Conservation (phyloP, 805 yeast species). For the Candida boleticola region DNA sequence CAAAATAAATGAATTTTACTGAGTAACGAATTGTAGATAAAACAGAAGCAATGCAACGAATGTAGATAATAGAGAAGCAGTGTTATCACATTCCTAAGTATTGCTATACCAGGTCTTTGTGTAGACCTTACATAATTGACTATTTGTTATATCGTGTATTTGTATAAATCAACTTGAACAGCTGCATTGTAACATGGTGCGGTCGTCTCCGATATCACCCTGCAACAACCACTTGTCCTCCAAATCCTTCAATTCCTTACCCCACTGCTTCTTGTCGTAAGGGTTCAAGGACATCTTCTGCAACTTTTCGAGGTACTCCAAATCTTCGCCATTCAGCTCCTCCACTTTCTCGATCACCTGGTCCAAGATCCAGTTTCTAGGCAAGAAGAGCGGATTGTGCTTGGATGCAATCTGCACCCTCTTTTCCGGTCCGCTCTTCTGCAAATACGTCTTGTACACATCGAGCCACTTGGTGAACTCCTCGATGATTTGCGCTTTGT, state of each 20-base stretch:
- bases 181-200: slow-evolving; percentile 69
- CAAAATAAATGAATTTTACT: too few species aligned
- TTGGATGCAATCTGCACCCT: slow-evolving; percentile 42
- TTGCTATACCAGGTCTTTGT: too few species aligned
- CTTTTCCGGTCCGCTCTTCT: slow-evolving; percentile 26
- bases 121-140: too few species aligned
- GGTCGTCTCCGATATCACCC: slow-evolving; percentile 49
- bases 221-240: slow-evolving; percentile 53
- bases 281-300: slow-evolving; percentile 75
- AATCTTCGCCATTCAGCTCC: slow-evolving; percentile 49
- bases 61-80: too few species aligned
- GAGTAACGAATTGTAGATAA: too few species aligned
- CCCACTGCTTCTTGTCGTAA: slow-evolving; percentile 67
- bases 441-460: slow-evolving; percentile 44
- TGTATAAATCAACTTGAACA: slow-evolving; percentile 60
- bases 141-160: too few species aligned
- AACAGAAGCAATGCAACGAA: too few species aligned
- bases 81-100: too few species aligned
- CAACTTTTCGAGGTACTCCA: slow-evolving; percentile 55
- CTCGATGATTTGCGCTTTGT: slow-evolving; percentile 38
- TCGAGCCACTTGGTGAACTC: slow-evolving; percentile 52
- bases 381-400: slow-evolving; percentile 76
- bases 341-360: slow-evolving; percentile 66
- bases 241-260: slow-evolving; percentile 56
- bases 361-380: slow-evolving; percentile 82